Base-by-base conservation (phyloP, 768 basidiomycete genomes). In the Baorangia bicolor region DNA sequence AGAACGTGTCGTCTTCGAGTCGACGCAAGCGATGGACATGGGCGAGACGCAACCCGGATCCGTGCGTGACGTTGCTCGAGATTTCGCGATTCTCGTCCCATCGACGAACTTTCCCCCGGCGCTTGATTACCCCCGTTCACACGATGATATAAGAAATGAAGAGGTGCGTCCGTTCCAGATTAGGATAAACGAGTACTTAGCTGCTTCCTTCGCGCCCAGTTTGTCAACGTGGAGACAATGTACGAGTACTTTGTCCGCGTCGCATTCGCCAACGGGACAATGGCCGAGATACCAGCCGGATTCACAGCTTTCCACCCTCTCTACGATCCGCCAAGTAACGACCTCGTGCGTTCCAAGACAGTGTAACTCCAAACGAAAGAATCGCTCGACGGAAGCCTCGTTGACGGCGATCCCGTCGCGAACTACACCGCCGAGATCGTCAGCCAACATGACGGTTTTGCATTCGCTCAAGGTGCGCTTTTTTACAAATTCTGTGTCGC, bases 101-200 rank as follows among this genome's bases (percentile, higher is more conserved):
- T 61, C 35, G 20, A 62, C 60, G 3, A 55, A 64, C 44, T 65
- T 55, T 12, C 59, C 63, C 7, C 55, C 55, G 0, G 55, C 41
- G 8, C 14, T 56, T n/a, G 57, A 66, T n/a, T 51, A 42, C 13
- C 11, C 38, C 5, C 33, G 2, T 42, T 28, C 45, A 25, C 18
- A 1, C 4, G 6, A 28, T 21, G 27, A 18, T 8, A 8, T 1
- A 2, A 40, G 53, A 14, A n/a, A 39, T 1, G 53, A n/a, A 48
- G 49, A 45, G 30, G 52, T 55, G 16, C 9, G 35, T 37, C 4
- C 25, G 27, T 27, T 56, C 20, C n/a, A 25, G 13, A 10, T 34
- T 28, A 12, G 30, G 25, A 10, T n/a, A 9, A n/a, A 23, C 37
- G 4, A 20, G 1, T 28, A 8, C 16, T 21, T 7, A 20, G n/a